These are phyloP conservation scores for Dipteronia sinensis DNA, from an alignment of 345 rosid species.

Conservation along the genomic window DNA sequence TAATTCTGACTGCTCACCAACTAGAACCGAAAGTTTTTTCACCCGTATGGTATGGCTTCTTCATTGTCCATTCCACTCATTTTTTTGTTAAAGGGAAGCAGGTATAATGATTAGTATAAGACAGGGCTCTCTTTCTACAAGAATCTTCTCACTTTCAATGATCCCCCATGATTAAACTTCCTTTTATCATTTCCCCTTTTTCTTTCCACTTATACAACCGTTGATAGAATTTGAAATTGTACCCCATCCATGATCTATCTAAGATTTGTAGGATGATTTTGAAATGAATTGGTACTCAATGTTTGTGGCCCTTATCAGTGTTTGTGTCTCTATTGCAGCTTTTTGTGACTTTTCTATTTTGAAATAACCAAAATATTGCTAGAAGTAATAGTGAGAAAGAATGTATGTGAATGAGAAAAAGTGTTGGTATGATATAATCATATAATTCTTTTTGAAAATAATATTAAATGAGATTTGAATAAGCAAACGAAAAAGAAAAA, in stretches of 20 bases:
- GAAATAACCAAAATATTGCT: background rate
- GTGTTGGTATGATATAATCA: background rate
- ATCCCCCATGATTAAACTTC: slow-evolving; percentile 28
- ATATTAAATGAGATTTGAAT: background rate
- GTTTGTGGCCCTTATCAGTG: slow-evolving; percentile 18
- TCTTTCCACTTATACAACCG: slow-evolving; percentile 24
- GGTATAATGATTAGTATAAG: slow-evolving; percentile 36
- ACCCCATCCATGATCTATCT: slow-evolving; percentile 17
- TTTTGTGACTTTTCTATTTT: background rate
- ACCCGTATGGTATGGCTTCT: slow-evolving; percentile 40
- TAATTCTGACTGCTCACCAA: slow-evolving; percentile 45
- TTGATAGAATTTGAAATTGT: slow-evolving; percentile 31
- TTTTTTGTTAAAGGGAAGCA: slow-evolving; percentile 26
- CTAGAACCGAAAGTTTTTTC: slow-evolving; percentile 29
- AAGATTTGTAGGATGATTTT: slow-evolving; percentile 23
- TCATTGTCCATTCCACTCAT: slow-evolving; percentile 32
- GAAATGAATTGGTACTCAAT: slow-evolving; percentile 28
- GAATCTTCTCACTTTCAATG: slow-evolving; percentile 49
- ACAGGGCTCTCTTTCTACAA: slow-evolving; percentile 38
- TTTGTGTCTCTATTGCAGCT: background rate
- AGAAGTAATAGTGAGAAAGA: background rate
- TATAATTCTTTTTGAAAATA: background rate
- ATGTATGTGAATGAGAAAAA: background rate
- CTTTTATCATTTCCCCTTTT: slow-evolving; percentile 21
- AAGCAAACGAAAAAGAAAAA: background rate